Evolutionary conservation across 2,329 filamentous ascomycete species (phyloP).

Genomic region (Simplicillium sp.): DNA sequence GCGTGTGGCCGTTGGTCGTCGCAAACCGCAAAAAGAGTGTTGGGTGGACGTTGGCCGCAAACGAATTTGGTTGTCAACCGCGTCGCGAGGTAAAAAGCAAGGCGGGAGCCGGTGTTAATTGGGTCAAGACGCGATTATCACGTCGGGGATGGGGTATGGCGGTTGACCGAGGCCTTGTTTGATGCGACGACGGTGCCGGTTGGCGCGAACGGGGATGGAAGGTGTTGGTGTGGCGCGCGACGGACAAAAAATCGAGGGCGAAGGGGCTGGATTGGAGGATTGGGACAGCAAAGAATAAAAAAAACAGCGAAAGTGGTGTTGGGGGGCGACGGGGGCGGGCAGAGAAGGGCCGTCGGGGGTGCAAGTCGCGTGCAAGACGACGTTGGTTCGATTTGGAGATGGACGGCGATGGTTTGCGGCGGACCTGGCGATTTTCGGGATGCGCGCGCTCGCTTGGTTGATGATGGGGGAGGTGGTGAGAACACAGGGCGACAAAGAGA

Average conservation of each 20-base stretch:
- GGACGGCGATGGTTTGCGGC: slow-evolving; percentile 49
- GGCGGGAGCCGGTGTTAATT: not conserved
- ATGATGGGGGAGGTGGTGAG: slow-evolving; percentile 44
- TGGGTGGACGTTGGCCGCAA: not conserved
- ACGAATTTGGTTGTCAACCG: not conserved
- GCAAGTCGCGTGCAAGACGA: slow-evolving; percentile 45
- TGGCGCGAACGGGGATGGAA: slow-evolving; percentile 8
- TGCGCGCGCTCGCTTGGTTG: slow-evolving; percentile 44
- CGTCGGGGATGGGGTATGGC: not conserved
- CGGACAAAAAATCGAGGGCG: slow-evolving; percentile 11
- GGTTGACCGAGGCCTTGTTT: not conserved
- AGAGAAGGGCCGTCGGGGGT: slow-evolving; percentile 31
- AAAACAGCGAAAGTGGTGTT: slow-evolving; percentile 33
- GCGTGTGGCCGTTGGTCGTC: slow-evolving; percentile 1
- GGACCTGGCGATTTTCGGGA: slow-evolving; percentile 51
- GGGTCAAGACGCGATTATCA: slow-evolving; percentile 2
- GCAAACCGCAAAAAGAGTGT: slow-evolving; percentile 8
- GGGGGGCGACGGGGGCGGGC: slow-evolving; percentile 31
- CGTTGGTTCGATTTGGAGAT: slow-evolving; percentile 44
- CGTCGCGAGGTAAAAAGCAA: slow-evolving; percentile 1
- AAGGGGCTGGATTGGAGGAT: slow-evolving; percentile 15
- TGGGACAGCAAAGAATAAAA: slow-evolving; percentile 21
- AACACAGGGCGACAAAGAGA: slow-evolving; percentile 38
- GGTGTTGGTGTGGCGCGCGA: slow-evolving; percentile 2
- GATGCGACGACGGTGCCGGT: slow-evolving; percentile 4